Conservation (phyloP, 768 basidiomycete species). For the Serendipita indica region DNA sequence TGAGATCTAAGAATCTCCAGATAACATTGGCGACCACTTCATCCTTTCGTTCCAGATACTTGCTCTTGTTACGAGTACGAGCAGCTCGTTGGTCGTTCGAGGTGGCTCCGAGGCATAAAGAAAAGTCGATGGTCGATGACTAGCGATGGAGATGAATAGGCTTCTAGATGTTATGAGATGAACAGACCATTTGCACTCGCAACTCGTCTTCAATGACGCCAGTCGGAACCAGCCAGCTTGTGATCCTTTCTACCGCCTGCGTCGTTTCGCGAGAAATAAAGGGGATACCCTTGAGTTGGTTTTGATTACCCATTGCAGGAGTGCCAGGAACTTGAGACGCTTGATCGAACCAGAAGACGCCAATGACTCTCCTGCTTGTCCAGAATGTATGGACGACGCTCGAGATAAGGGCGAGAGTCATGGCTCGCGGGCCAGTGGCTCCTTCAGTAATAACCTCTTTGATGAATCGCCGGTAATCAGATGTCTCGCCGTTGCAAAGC, state of each 20-base stretch:
- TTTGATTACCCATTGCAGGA: slow-evolving; percentile 30
- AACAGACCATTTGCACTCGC: slow-evolving; percentile 83
- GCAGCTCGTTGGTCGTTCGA: slow-evolving; percentile 61
- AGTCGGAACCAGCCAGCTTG: slow-evolving; percentile 81
- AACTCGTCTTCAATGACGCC: slow-evolving; percentile 83
- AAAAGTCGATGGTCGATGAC: slow-evolving; percentile 97
- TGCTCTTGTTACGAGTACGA: slow-evolving; percentile 57
- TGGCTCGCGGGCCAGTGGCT: slow-evolving; percentile 83
- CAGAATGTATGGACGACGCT: slow-evolving; percentile 69
- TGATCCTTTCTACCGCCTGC: slow-evolving; percentile 74
- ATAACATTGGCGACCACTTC: slow-evolving; percentile 97
- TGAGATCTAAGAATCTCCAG: slow-evolving; percentile 91
- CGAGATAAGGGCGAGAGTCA: slow-evolving; percentile 74
- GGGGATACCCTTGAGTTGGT: slow-evolving; percentile 22
- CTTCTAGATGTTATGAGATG: slow-evolving; percentile 17
- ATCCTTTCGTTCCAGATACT: slow-evolving; percentile 86
- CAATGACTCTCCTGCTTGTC: slow-evolving; percentile 57
- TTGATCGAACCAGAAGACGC: slow-evolving; percentile 63
- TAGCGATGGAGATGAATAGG: slow-evolving; percentile 23
- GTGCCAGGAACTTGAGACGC: slow-evolving; percentile 17
- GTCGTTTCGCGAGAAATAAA: slow-evolving; percentile 70
- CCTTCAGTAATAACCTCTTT: slow-evolving; percentile 95
- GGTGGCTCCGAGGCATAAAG: slow-evolving; percentile 85
- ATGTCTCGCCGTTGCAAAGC: slow-evolving; percentile 88
- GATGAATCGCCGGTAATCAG: slow-evolving; percentile 85